A percentile compares a stretch with the other conserved stretches of the same genome.
Conservation (phyloP, 805 yeast species). For the Kodamaea kaohsiungensis region DNA sequence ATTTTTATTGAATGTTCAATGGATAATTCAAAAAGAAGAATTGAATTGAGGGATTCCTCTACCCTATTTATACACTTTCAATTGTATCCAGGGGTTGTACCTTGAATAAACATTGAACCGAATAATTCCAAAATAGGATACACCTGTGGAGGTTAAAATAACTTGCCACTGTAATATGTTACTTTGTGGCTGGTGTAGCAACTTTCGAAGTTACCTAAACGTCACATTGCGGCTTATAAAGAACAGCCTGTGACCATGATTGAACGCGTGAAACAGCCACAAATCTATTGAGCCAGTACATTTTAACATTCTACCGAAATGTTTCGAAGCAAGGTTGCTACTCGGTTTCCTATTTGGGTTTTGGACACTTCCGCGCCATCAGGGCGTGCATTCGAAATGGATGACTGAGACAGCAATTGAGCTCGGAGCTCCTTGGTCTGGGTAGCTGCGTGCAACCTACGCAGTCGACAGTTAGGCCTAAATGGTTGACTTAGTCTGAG, state of each 20-base stretch:
- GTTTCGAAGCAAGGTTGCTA: background rate
- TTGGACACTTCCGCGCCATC: background rate
- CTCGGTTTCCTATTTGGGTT: slow-evolving; percentile 1
- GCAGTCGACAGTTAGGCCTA: background rate
- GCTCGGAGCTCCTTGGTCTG: background rate
- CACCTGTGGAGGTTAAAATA: background rate
- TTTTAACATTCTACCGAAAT: background rate
- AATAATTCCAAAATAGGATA: background rate
- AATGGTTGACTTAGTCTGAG: background rate
- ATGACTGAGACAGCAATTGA: background rate
- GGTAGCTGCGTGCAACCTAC: background rate
- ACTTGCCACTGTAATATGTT: background rate
- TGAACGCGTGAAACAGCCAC: background rate
- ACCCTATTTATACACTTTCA: slow-evolving; percentile 4
- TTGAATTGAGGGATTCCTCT: background rate
- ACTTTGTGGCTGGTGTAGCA: slow-evolving; percentile 4
- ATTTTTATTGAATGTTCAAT: background rate
- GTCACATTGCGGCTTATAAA: background rate
- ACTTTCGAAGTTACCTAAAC: background rate
- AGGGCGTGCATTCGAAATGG: background rate
- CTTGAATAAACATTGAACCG: background rate
- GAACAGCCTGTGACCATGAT: background rate
- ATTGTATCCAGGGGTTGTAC: background rate
- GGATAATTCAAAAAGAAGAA: slow-evolving; percentile 40
- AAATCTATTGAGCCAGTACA: background rate